A percentile compares a stretch with the other conserved stretches of the same genome.
Evolutionary conservation across 139 green algal genomes (phyloP).

Genomic region (Microglena sp.): DNA sequence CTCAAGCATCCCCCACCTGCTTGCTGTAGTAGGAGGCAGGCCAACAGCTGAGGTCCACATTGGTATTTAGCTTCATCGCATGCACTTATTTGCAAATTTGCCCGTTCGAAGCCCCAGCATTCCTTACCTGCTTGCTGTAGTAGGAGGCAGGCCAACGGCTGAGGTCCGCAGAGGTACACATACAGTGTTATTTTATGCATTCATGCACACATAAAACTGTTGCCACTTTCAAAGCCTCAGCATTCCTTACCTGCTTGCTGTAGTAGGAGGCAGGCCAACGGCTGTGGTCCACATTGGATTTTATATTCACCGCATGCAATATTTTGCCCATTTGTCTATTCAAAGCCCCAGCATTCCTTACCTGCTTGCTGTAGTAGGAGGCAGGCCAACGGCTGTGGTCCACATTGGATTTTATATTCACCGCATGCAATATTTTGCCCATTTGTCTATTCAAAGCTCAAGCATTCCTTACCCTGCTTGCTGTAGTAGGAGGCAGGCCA

Average conservation of each 20-base stretch:
- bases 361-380: conserved; percentile 6
- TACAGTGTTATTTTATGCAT: background rate
- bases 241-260: background rate
- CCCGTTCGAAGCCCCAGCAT: background rate
- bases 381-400: background rate
- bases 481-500: conserved; percentile 74
- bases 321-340: background rate
- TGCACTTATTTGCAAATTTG: background rate
- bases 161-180: conserved; percentile 39
- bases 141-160: conserved; percentile 60
- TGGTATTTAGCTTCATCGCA: background rate
- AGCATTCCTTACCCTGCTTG: conserved; percentile 10
- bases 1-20: background rate
- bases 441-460: background rate
- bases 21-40: no score
- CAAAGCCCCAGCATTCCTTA: background rate
- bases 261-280: background rate
- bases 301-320: background rate
- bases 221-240: background rate
- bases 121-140: conserved; percentile 46
- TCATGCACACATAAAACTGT: background rate
- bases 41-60: background rate
- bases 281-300: background rate
- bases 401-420: background rate
- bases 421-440: background rate